Percentiles rank a stretch among this genome's conserved stretches.
phyloP scores from a whole-genome alignment of 805 yeast species.

The Saccharomycopsis guyanensis region DNA sequence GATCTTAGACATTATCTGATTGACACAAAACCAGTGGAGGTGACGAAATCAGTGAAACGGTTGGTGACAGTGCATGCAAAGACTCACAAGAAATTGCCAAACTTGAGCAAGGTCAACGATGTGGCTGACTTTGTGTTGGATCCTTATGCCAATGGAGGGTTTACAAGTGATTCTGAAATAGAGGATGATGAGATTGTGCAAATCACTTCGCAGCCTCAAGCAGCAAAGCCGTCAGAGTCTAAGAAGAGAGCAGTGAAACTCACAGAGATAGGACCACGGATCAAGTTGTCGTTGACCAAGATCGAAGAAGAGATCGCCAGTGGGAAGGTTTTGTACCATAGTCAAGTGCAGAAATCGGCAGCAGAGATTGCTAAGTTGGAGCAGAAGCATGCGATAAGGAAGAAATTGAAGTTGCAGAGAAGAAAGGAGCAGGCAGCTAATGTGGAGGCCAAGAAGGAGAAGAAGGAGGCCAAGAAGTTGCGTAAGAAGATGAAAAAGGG shows the following conservation, averaged over 20 bases:
- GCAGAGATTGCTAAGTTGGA: slow-evolving; percentile 57
- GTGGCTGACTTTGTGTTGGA: slow-evolving; percentile 79
- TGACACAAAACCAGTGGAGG: slow-evolving; percentile 77
- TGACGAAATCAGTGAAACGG: slow-evolving; percentile 63
- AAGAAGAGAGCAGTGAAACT: slow-evolving; percentile 80
- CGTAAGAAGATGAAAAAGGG: slow-evolving; percentile 52
- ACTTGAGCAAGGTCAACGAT: slow-evolving; percentile 58
- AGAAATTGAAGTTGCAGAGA: slow-evolving; percentile 60
- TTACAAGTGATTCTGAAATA: slow-evolving; percentile 87
- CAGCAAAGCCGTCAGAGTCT: slow-evolving; percentile 21
- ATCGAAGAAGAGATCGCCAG: slow-evolving; percentile 89
- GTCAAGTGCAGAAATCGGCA: slow-evolving; percentile 54
- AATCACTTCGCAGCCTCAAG: slow-evolving; percentile 30
- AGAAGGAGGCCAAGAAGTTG: slow-evolving; percentile 63
- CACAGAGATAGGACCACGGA: slow-evolving; percentile 89
- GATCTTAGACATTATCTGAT: slow-evolving; percentile 88
- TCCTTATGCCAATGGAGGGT: slow-evolving; percentile 71
- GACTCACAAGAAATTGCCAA: slow-evolving; percentile 60
- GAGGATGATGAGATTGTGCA: slow-evolving; percentile 86
- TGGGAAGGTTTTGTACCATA: slow-evolving; percentile 84
- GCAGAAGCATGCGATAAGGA: slow-evolving; percentile 53
- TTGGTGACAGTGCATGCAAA: slow-evolving; percentile 55
- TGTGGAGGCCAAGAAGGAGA: slow-evolving; percentile 65
- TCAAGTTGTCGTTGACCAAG: slow-evolving; percentile 67
- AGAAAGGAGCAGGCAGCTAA: slow-evolving; percentile 73